Base-by-base conservation (phyloP, 2,329 filamentous ascomycete genomes). In the Verticillium albo-atrum region DNA sequence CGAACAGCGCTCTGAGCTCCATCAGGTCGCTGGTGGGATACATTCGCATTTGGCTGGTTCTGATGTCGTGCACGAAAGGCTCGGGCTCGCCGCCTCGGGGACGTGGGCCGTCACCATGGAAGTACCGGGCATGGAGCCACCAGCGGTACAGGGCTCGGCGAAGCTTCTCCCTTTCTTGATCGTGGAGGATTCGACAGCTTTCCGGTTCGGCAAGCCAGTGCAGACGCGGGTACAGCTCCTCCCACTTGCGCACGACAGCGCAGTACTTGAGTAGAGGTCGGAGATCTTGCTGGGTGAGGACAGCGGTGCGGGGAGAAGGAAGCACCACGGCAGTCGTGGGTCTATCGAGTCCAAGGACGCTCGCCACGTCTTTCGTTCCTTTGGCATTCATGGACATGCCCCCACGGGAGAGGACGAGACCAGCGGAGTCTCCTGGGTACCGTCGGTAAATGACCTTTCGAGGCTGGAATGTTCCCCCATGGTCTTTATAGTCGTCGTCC, bases 101-200 rank as follows among this genome's bases (percentile, higher is more conserved):
- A 27, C 72, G 68, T 10, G 71, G 74, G 35, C 71, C 69, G 32
- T 76, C 75, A 12, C 77, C 76, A 54, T 85, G 81, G 60, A 84
- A 84, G 61, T 81, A 79, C 34, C 76, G 75, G 6, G 79, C 74
- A 62, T 81, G 85, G 4, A 82, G 72, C 81, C 82, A 83, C 82
- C 82, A 85, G 32, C 74, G 70, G 56, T 82, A 82, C 30, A 85
- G 68, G 1, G 79, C 82, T 61, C 75, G 74, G 5, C 82, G 77
- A 56, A 84, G 73, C 54, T 81, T 76, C n/a, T 68, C 63, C 28
- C 72, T 72, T 65, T 85, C 82, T 27, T 74, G 68, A 0, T 67
- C 57, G 7, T 69, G 68, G 6, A 85, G 72, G 37, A 72, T 73
- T 17, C 82, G 77, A 47, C 79, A 77, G 54, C 79, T 70, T 58